These are phyloP conservation scores for Gyrodon lividus DNA, from an alignment of 768 basidiomycete species.

Conservation along the genomic window DNA sequence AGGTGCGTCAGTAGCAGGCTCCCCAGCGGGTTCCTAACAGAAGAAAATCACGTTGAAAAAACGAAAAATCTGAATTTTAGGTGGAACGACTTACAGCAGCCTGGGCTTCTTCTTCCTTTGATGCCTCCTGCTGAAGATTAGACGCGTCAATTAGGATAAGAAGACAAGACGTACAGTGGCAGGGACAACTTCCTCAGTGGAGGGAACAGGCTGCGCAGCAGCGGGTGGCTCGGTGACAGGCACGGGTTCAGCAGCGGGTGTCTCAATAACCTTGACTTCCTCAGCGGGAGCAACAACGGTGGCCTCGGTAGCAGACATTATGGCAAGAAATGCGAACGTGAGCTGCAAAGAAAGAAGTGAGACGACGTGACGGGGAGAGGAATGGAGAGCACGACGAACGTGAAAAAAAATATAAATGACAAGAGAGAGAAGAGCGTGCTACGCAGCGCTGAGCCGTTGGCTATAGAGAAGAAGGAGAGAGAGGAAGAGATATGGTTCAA, in stretches of 20 bases:
- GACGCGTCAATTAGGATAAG: background rate
- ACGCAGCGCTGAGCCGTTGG: slow-evolving; percentile 52
- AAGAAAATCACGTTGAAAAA: slow-evolving; percentile 6
- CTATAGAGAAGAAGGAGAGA: slow-evolving; percentile 58
- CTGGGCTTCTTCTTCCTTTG: slow-evolving; percentile 41
- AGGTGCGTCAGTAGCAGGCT: slow-evolving; percentile 30
- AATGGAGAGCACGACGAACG: slow-evolving; percentile 26
- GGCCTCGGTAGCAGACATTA: slow-evolving; percentile 83
- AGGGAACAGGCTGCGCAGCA: slow-evolving; percentile 23
- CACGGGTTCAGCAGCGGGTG: slow-evolving; percentile 31
- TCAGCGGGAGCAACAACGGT: slow-evolving; percentile 48
- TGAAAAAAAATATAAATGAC: slow-evolving; percentile 52
- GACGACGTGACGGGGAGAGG: slow-evolving; percentile 6
- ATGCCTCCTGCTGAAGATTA: slow-evolving; percentile 35
- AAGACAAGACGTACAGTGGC: slow-evolving; percentile 32
- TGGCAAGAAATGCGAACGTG: slow-evolving; percentile 53
- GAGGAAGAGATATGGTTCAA: slow-evolving; percentile 44
- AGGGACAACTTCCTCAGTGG: slow-evolving; percentile 26
- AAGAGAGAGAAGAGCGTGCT: slow-evolving; percentile 62
- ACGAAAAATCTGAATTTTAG: background rate
- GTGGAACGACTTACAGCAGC: slow-evolving; percentile 33
- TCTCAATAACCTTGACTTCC: slow-evolving; percentile 52
- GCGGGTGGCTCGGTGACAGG: slow-evolving; percentile 30
- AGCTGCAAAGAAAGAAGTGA: slow-evolving; percentile 38
- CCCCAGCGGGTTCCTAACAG: slow-evolving; percentile 37